Conservation (phyloP, 768 basidiomycete species). For the Macrocybe gigantea region DNA sequence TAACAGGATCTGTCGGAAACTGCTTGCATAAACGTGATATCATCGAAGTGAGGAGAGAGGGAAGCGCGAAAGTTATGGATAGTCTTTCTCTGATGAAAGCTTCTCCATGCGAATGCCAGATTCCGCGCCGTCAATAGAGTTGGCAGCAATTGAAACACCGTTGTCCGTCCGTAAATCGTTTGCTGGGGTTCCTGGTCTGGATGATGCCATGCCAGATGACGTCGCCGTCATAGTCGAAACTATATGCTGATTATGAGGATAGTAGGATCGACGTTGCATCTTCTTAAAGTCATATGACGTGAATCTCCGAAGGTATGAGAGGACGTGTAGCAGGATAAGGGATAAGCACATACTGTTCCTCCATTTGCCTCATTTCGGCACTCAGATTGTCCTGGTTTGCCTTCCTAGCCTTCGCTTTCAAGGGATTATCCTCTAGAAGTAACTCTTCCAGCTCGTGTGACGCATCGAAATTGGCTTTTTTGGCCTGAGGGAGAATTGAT, state of each 20-base stretch:
- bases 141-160: slow-evolving; percentile 32
- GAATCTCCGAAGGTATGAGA: slow-evolving; percentile 47
- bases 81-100: slow-evolving; percentile 42
- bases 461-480: slow-evolving; percentile 98
- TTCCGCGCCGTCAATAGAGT: slow-evolving; percentile 34
- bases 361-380: slow-evolving; percentile 95
- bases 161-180: slow-evolving; percentile 42
- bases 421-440: slow-evolving; percentile 90
- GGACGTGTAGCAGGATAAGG: slow-evolving; percentile 3
- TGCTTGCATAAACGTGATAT: not conserved
- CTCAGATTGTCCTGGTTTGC: slow-evolving; percentile 85
- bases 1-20: slow-evolving; percentile 1
- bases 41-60: not conserved
- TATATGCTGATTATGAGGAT: slow-evolving; percentile 75
- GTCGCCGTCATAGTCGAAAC: slow-evolving; percentile 71
- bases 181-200: slow-evolving; percentile 69
- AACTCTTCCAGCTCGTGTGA: slow-evolving; percentile 97
- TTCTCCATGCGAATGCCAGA: slow-evolving; percentile 33
- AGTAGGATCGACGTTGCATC: slow-evolving; percentile 89
- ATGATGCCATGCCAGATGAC: slow-evolving; percentile 62
- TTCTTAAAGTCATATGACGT: slow-evolving; percentile 89
- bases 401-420: slow-evolving; percentile 92
- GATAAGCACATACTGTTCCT: slow-evolving; percentile 76
- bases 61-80: slow-evolving; percentile 27
- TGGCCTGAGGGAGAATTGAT: slow-evolving; percentile 51